These are phyloP conservation scores for Plasmodium gaboni DNA, from an alignment of 169 alveolate species.

Conservation along the genomic window DNA sequence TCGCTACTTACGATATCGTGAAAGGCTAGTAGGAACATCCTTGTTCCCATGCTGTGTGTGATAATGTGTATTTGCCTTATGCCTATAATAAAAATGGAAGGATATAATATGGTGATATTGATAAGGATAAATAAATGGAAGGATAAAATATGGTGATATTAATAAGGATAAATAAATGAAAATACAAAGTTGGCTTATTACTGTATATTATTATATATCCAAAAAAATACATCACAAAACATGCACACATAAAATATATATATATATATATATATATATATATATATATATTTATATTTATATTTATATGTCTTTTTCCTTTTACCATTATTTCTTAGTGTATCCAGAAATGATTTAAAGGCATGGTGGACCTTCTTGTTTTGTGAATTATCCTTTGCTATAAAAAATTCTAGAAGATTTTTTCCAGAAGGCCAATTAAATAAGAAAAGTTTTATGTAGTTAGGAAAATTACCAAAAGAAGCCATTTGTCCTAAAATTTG, in stretches of 20 bases:
- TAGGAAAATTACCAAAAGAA: conserved; percentile 89
- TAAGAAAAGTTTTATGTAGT: conserved; percentile 86
- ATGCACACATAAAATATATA: neutral
- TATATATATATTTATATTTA: neutral
- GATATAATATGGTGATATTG: too few relatives aligned
- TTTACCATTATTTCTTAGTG: conserved; percentile 67
- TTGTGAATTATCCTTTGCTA: conserved; percentile 78
- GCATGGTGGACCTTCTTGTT: conserved; percentile 75
- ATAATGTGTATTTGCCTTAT: conserved; percentile 87
- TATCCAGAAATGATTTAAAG: conserved; percentile 77
- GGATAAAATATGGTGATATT: neutral
- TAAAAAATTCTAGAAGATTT: conserved; percentile 74
- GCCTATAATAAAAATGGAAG: conserved; percentile 56
- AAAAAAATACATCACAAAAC: neutral
- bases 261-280: conserved; percentile 7
- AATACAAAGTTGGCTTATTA: neutral
- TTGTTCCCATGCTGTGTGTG: conserved; percentile 89
- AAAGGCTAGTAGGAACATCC: conserved; percentile 86
- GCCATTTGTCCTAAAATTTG: conserved; percentile 87
- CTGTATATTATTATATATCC: too few relatives aligned
- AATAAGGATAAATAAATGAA: neutral
- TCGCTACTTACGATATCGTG: conserved; percentile 79
- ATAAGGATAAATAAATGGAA: too few relatives aligned
- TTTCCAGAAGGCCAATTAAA: conserved; percentile 90
- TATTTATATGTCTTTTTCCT: neutral